These are phyloP conservation scores for Russula sp. DNA, from an alignment of 768 basidiomycete genomes.

Conservation along the genomic window DNA sequence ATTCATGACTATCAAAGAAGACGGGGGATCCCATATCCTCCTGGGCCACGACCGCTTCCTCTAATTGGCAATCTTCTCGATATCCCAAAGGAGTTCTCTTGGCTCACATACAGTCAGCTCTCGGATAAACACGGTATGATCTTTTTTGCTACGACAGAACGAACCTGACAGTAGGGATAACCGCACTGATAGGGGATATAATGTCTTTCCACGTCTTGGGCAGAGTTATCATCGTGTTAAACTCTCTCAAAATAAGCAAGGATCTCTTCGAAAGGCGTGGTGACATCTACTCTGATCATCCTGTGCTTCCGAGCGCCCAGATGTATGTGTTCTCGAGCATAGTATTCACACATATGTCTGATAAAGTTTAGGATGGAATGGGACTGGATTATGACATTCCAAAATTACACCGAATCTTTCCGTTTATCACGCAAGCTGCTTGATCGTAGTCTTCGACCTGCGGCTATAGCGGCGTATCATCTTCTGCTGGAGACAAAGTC, in stretches of 20 bases:
- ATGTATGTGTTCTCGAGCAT: slow-evolving; percentile 4
- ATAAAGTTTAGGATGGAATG: slow-evolving; percentile 3
- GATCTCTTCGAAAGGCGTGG: slow-evolving; percentile 55
- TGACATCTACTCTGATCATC: slow-evolving; percentile 33
- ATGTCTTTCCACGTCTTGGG: slow-evolving; percentile 40
- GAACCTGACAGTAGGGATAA: not conserved
- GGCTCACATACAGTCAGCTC: slow-evolving; percentile 8
- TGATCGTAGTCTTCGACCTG: slow-evolving; percentile 16
- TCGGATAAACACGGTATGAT: not conserved
- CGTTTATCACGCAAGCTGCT: slow-evolving; percentile 12
- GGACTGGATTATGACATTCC: not conserved
- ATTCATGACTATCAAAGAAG: slow-evolving; percentile 11
- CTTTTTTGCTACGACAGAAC: not conserved
- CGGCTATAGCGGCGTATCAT: not conserved
- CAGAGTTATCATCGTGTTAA: slow-evolving; percentile 50
- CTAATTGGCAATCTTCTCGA: slow-evolving; percentile 16
- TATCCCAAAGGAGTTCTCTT: slow-evolving; percentile 17
- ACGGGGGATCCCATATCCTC: slow-evolving; percentile 13
- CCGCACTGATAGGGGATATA: not conserved
- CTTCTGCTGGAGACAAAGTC: slow-evolving; percentile 8
- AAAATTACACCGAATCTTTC: not conserved
- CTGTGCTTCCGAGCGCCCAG: slow-evolving; percentile 2
- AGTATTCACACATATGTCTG: not conserved
- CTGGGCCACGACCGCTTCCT: slow-evolving; percentile 17
- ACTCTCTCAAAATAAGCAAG: slow-evolving; percentile 43